Evolutionary conservation across 1,139 yeast genomes (phyloP).

Genomic region (Lodderomyces jiufengensis): DNA sequence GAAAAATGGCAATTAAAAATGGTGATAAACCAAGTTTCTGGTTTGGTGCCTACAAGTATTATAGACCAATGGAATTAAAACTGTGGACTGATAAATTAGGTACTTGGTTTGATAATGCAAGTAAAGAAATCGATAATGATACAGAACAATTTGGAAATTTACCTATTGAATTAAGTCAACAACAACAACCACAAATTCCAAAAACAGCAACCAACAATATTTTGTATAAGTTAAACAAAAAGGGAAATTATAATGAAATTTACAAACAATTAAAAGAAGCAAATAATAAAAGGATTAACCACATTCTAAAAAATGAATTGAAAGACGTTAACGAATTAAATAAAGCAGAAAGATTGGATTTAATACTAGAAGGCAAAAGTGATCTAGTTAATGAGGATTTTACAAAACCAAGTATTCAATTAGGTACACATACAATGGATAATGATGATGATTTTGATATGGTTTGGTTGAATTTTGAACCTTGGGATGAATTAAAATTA

Average conservation of each 20-base stretch:
- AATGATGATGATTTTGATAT: conserved; percentile 41
- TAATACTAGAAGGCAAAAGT: conserved; percentile 34
- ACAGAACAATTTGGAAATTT: conserved; percentile 10
- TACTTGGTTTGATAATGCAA: conserved; percentile 23
- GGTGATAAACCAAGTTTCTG: conserved; percentile 49
- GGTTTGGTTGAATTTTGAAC: conserved; percentile 49
- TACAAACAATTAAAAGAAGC: conserved; percentile 23
- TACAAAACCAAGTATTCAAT: conserved; percentile 35
- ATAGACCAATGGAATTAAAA: conserved; percentile 48
- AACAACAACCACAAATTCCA: conserved; percentile 7
- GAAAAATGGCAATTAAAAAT: conserved; percentile 39
- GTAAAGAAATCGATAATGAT: conserved; percentile 10
- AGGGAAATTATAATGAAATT: conserved; percentile 25
- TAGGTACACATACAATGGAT: conserved; percentile 36
- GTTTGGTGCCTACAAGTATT: conserved; percentile 57
- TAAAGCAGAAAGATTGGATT: conserved; percentile 36
- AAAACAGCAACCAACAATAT: conserved; percentile 2
- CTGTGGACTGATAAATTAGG: conserved; percentile 44
- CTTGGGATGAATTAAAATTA: conserved; percentile 48
- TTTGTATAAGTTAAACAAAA: conserved; percentile 14
- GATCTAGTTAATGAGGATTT: conserved; percentile 21
- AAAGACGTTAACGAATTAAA: conserved; percentile 33
- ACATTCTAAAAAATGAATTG: conserved; percentile 25
- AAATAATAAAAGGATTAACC: conserved; percentile 19
- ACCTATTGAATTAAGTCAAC: conserved; percentile 10